A percentile compares a stretch with the other conserved stretches of the same genome.
These are phyloP conservation scores for Papiliotrema fonsecae DNA, from an alignment of 1,284 basidiomycete species.

Conservation along the genomic window DNA sequence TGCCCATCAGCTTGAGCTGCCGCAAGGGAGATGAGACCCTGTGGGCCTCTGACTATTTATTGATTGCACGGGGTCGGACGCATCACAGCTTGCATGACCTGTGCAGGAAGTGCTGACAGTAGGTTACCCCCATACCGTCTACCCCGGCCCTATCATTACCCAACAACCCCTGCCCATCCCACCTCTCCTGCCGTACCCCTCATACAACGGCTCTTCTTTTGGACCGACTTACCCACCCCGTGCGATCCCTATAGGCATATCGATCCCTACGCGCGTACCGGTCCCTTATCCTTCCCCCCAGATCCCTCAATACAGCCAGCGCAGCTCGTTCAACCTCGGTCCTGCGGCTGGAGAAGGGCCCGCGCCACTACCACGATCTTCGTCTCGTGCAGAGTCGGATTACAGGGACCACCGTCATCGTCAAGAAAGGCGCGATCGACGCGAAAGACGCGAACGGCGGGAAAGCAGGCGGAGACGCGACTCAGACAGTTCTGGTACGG, in stretches of 20 bases:
- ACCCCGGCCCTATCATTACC: neutral
- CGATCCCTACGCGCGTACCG: neutral
- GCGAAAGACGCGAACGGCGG: too few species aligned
- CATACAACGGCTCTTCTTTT: neutral
- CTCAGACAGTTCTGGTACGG: too few species aligned
- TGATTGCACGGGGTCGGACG: neutral
- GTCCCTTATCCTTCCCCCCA: neutral
- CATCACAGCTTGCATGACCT: too few species aligned
- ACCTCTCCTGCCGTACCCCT: neutral
- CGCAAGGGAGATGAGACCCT: neutral
- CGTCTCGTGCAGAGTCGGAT: neutral
- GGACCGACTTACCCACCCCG: neutral
- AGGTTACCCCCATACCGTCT: neutral
- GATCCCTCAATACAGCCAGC: neutral
- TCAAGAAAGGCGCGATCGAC: neutral
- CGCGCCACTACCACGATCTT: neutral
- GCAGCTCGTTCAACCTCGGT: neutral
- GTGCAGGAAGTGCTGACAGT: neutral
- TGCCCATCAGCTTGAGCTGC: neutral
- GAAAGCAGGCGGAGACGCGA: too few species aligned
- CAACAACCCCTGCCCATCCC: constrained; percentile 1
- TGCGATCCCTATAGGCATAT: neutral
- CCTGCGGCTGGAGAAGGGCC: neutral
- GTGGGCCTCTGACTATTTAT: neutral
- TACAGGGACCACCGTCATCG: neutral